Evolutionary conservation across 2,329 filamentous ascomycete species (phyloP).

Genomic region (Cytospora paraplurivora): DNA sequence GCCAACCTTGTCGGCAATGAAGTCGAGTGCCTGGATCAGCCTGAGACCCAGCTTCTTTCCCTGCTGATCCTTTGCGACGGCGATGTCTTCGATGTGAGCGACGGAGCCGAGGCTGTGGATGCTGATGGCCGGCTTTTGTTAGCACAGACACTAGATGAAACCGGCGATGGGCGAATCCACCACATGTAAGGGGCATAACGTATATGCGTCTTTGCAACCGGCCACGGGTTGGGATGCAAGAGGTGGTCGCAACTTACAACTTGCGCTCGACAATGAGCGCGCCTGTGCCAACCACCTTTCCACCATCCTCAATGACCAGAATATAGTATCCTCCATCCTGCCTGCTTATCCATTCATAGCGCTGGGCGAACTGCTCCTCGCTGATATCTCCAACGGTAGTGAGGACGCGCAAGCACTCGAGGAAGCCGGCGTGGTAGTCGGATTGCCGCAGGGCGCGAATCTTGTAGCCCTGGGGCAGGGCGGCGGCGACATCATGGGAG

Average conservation of each 20-base stretch:
- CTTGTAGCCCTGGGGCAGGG: slow-evolving; percentile 78
- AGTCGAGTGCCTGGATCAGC: slow-evolving; percentile 92
- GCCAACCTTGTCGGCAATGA: slow-evolving; percentile 81
- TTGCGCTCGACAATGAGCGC: slow-evolving; percentile 91
- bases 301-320: slow-evolving; percentile 78
- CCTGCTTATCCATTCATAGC: slow-evolving; percentile 78
- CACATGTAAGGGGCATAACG: background rate
- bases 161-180: no score
- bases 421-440: slow-evolving; percentile 81
- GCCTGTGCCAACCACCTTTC: slow-evolving; percentile 83
- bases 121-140: slow-evolving; percentile 41
- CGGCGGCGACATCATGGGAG: slow-evolving; percentile 70
- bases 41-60: slow-evolving; percentile 94
- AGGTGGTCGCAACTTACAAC: slow-evolving; percentile 62
- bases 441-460: slow-evolving; percentile 76
- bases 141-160: slow-evolving; percentile 2
- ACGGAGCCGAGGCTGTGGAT: slow-evolving; percentile 82
- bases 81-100: slow-evolving; percentile 97
- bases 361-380: slow-evolving; percentile 71
- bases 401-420: slow-evolving; percentile 87
- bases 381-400: slow-evolving; percentile 90
- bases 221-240: background rate
- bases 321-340: slow-evolving; percentile 81
- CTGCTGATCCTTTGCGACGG: slow-evolving; percentile 91
- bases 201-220: slow-evolving; percentile 5